phyloP scores from a whole-genome alignment of 148 eudicot genomes.

The Mesembryanthemum crystallinum region DNA sequence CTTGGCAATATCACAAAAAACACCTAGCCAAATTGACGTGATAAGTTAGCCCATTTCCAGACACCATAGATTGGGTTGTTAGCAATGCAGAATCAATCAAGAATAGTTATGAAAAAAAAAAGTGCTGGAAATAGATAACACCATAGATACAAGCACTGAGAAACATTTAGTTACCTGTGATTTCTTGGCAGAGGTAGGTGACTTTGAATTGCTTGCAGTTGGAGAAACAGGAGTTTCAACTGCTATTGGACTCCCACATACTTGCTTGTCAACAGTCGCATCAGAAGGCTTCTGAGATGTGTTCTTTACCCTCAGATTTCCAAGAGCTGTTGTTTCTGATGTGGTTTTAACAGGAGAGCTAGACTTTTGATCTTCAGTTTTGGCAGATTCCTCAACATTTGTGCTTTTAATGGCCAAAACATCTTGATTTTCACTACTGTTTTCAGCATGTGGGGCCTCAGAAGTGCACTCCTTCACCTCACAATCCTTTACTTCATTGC shows the following conservation, averaged over 20 bases:
- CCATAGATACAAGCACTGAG: neutral
- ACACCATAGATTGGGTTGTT: neutral
- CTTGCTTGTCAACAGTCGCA: conserved; percentile 37
- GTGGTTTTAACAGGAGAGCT: conserved; percentile 47
- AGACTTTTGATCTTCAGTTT: conserved; percentile 49
- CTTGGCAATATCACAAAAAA: neutral
- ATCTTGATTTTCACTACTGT: conserved; percentile 43
- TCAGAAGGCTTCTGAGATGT: conserved; percentile 34
- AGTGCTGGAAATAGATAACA: neutral
- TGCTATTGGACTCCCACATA: conserved; percentile 34
- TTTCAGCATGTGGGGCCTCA: conserved; percentile 43
- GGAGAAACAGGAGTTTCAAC: conserved; percentile 48
- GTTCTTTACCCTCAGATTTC: conserved; percentile 28
- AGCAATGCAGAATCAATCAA: neutral
- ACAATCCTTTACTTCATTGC: conserved; percentile 33
- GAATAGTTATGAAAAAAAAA: neutral
- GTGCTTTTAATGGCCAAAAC: conserved; percentile 43
- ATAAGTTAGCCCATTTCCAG: neutral
- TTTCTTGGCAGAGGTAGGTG: conserved; percentile 44
- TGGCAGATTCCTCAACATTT: conserved; percentile 34
- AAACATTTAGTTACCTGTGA: conserved; percentile 43
- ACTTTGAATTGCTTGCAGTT: conserved; percentile 32
- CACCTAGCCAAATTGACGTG: neutral
- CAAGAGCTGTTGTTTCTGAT: conserved; percentile 34
- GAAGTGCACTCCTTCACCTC: conserved; percentile 42